Evolutionary conservation across 2,329 filamentous ascomycete species (phyloP).

Genomic region (Teratosphaeria gauchensis): DNA sequence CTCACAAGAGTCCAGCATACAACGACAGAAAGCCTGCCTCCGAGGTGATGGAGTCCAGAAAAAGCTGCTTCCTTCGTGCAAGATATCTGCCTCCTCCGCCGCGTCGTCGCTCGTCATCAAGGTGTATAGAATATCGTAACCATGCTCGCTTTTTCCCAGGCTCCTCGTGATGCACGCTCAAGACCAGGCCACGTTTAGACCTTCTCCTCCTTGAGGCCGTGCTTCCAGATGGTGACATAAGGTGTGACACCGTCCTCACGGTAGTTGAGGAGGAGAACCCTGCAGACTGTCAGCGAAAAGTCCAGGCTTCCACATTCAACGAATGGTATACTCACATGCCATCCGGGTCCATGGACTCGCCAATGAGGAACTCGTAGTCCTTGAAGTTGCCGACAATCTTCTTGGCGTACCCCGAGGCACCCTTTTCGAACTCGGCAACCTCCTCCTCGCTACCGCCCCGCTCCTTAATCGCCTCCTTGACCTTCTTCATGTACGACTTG

Average conservation of each 20-base stretch:
- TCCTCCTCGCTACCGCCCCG: constrained; percentile 53
- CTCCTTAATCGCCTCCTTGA: constrained; percentile 62
- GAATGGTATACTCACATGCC: constrained; percentile 61
- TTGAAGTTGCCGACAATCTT: constrained; percentile 80
- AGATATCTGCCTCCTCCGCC: neutral
- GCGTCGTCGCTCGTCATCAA: neutral
- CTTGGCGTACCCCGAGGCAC: constrained; percentile 67
- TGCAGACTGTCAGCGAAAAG: constrained; percentile 25
- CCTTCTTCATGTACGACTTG: constrained; percentile 90
- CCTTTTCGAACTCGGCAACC: constrained; percentile 70
- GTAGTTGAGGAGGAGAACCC: constrained; percentile 91
- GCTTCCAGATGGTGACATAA: constrained; percentile 88
- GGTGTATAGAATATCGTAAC: neutral
- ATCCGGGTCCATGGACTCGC: constrained; percentile 85
- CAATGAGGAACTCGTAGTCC: constrained; percentile 90
- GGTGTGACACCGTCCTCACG: constrained; percentile 91
- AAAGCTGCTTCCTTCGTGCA: neutral
- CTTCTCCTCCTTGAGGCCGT: constrained; percentile 82
- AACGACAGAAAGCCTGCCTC: neutral
- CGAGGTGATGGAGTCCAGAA: neutral
- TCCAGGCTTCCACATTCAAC: neutral
- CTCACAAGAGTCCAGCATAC: neutral
- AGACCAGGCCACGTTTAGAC: constrained; percentile 51
- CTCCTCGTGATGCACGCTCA: neutral
- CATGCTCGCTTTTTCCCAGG: neutral